Base-by-base conservation (phyloP, 345 rosid species). In the Boechera stricta region DNA sequence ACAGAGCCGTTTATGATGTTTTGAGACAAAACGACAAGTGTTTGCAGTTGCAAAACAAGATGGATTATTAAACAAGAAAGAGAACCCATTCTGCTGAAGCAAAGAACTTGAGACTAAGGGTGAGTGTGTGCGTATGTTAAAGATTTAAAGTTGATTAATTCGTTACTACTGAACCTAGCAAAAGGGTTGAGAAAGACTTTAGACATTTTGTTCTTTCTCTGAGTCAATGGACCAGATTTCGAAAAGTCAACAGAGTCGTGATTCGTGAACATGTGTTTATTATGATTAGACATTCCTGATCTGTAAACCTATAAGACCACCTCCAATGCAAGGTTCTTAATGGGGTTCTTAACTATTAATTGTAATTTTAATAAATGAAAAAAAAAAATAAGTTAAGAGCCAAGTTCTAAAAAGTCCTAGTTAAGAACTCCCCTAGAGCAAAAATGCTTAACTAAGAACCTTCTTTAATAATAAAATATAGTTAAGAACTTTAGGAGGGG, bases 1-100 rank as follows among this genome's bases (percentile, higher is more conserved):
- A 64, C 77, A 64, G 45, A 54, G 0, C 71, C 65, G 53, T 74
- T 74, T 61, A 1, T n/a, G 61, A 72, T 38, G 29, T 32, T 74
- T 8, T 74, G 77, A 64, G 77, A 7, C 26, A 5, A 54, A 21
- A 74, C 65, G 0, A 64, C 2, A 64, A 44, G 7, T 42, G 64
- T 49, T 33, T 38, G 42, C 9, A 72, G 52, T 62, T 36, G 49
- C 21, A 72, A 18, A 24, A 64, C 5, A 42, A 74, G 48, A 32
- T 18, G 57, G 35, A 54, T 6, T 42, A 64, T 49, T 21, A 35
- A 51, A 62, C 39, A 62, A 61, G 38, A 8, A 12, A 60, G 21
- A 26, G 26, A 26, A 10, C 67, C 5, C 49, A 48, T 18, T 28
- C 49, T 62, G 13, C 3, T 38, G 1, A 10, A 61, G 31, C 38